These are phyloP conservation scores for Ramularia collo-cygni DNA, from an alignment of 2,329 filamentous ascomycete species.

Conservation along the genomic window DNA sequence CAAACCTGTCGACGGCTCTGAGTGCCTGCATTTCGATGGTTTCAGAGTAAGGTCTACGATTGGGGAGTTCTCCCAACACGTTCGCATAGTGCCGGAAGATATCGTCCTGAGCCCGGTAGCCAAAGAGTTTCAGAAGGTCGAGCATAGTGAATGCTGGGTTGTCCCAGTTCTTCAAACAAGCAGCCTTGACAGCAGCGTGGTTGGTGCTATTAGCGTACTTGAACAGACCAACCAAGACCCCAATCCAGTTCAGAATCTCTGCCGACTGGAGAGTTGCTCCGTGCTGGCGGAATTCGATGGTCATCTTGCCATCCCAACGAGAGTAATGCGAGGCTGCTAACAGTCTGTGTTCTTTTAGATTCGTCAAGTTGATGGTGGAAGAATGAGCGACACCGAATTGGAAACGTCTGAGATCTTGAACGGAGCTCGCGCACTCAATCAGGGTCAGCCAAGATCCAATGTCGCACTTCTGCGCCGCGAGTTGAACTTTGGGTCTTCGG, in stretches of 20 bases:
- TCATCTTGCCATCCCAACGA: conserved; percentile 12
- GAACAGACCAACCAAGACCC: conserved; percentile 12
- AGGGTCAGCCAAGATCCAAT: conserved; percentile 7
- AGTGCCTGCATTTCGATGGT: not conserved
- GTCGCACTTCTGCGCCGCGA: conserved; percentile 5
- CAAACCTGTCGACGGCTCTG: not conserved
- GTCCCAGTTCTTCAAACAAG: conserved; percentile 6
- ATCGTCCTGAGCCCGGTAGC: not conserved
- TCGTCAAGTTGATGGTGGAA: conserved; percentile 12
- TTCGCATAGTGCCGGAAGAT: conserved; percentile 11
- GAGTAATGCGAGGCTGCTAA: conserved; percentile 1
- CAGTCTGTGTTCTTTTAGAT: conserved; percentile 5
- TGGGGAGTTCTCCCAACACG: conserved; percentile 1
- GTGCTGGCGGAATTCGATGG: conserved; percentile 29
- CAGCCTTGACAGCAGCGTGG: not conserved
- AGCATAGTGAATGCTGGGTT: conserved; percentile 3
- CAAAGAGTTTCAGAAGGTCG: conserved; percentile 8
- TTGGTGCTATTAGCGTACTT: conserved; percentile 7
- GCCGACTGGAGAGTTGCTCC: conserved; percentile 18
- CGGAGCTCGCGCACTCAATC: conserved; percentile 7
- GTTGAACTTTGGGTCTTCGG: conserved; percentile 1
- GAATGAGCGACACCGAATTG: conserved; percentile 2
- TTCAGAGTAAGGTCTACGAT: not conserved
- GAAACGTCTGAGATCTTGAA: conserved; percentile 6
- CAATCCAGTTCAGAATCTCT: conserved; percentile 25